Evolutionary conservation across 768 basidiomycete species (phyloP).

Genomic region (Suillus discolor): DNA sequence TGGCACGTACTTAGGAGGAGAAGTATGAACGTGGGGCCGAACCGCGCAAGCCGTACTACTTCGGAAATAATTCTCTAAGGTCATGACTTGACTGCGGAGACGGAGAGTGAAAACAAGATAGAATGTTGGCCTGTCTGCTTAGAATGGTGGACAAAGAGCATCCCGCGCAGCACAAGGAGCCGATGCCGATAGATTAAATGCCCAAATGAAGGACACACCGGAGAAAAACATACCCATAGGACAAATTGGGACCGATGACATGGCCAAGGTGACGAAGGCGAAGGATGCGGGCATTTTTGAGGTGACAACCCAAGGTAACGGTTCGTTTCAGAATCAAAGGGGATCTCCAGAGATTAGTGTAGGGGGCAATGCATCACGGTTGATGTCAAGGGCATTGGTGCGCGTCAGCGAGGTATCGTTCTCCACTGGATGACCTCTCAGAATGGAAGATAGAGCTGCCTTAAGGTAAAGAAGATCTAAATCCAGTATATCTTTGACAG

Average conservation of each 20-base stretch:
- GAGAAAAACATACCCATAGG: neutral
- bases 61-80: neutral
- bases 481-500: neutral
- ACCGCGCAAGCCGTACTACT: neutral
- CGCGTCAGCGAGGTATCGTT: neutral
- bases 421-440: neutral
- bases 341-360: neutral
- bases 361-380: neutral
- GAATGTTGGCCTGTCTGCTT: neutral
- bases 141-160: neutral
- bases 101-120: neutral
- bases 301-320: neutral
- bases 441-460: neutral
- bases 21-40: neutral
- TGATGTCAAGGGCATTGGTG: neutral
- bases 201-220: neutral
- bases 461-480: constrained; percentile 2
- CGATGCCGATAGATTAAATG: neutral
- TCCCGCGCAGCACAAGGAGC: neutral
- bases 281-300: constrained; percentile 1
- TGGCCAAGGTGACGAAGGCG: neutral
- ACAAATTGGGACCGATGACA: neutral
- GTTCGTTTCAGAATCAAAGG: constrained; percentile 4
- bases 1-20: neutral
- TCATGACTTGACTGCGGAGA: neutral